Percentiles rank a stretch among this genome's conserved stretches.
These are phyloP conservation scores for Elsinoe fawcettii DNA, from an alignment of 2,329 filamentous ascomycete species.

Conservation along the genomic window DNA sequence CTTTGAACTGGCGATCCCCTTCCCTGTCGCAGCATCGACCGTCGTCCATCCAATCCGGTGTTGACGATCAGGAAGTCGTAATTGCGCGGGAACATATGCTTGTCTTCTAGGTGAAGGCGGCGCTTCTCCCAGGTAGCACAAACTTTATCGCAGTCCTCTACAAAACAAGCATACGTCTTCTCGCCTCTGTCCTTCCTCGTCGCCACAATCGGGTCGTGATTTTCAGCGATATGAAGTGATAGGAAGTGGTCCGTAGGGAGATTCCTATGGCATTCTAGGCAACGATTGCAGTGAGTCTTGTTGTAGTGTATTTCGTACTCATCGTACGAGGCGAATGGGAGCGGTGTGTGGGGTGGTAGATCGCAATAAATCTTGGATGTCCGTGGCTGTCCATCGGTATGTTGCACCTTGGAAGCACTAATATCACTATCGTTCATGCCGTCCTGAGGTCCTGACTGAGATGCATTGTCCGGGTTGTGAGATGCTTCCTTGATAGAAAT, in stretches of 20 bases:
- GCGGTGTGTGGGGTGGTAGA: slow-evolving; percentile 67
- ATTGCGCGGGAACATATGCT: slow-evolving; percentile 78
- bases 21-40: slow-evolving; percentile 63
- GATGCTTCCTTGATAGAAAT: neutral
- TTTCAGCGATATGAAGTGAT: slow-evolving; percentile 78
- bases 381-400: slow-evolving; percentile 32
- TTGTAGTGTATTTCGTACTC: slow-evolving; percentile 85
- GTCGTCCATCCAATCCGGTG: slow-evolving; percentile 78
- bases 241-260: slow-evolving; percentile 79
- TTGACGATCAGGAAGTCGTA: slow-evolving; percentile 85
- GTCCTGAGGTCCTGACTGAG: neutral
- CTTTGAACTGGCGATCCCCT: neutral
- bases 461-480: neutral
- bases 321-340: slow-evolving; percentile 65
- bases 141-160: slow-evolving; percentile 77
- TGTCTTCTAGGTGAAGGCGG: slow-evolving; percentile 82
- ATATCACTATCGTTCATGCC: neutral
- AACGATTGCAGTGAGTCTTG: slow-evolving; percentile 74
- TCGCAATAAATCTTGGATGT: slow-evolving; percentile 64
- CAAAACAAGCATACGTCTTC: slow-evolving; percentile 86
- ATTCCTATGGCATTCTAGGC: slow-evolving; percentile 71
- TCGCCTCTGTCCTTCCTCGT: slow-evolving; percentile 71
- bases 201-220: slow-evolving; percentile 72
- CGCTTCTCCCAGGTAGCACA: slow-evolving; percentile 79
- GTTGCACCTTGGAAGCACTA: slow-evolving; percentile 34